phyloP scores from a whole-genome alignment of 2,329 filamentous ascomycete genomes.

The Hypoxylon sp. region DNA sequence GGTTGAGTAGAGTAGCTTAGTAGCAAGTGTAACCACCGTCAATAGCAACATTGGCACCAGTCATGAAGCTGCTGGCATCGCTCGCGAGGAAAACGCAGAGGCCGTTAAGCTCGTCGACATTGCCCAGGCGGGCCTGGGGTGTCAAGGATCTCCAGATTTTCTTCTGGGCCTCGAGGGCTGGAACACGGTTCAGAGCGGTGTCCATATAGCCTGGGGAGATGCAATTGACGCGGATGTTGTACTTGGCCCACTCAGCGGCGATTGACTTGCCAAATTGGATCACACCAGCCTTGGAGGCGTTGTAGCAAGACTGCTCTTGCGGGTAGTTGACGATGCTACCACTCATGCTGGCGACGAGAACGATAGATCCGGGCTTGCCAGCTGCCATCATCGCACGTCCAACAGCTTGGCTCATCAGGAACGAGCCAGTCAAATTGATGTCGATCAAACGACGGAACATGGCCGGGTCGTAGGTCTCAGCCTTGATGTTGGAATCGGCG shows the following conservation, averaged over 20 bases:
- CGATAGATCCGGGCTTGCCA: slow-evolving; percentile 78
- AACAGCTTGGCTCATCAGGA: slow-evolving; percentile 82
- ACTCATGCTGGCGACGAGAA: slow-evolving; percentile 86
- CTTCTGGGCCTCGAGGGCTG: slow-evolving; percentile 84
- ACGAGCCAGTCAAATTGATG: slow-evolving; percentile 85
- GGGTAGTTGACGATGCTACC: slow-evolving; percentile 89
- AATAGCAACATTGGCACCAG: slow-evolving; percentile 79
- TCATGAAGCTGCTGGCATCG: slow-evolving; percentile 82
- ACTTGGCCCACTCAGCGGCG: slow-evolving; percentile 86
- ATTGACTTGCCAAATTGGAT: slow-evolving; percentile 85
- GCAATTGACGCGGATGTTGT: slow-evolving; percentile 85
- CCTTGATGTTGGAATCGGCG: slow-evolving; percentile 87
- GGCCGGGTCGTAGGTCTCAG: slow-evolving; percentile 80
- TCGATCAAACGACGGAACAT: slow-evolving; percentile 86
- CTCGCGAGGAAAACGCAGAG: slow-evolving; percentile 82
- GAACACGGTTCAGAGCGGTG: slow-evolving; percentile 84
- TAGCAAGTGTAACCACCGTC: slow-evolving; percentile 79
- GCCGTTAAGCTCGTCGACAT: slow-evolving; percentile 82
- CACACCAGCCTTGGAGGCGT: slow-evolving; percentile 85
- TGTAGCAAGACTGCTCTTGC: slow-evolving; percentile 87
- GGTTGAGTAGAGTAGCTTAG: slow-evolving; percentile 54
- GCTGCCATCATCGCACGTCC: slow-evolving; percentile 81
- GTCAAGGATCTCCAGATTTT: slow-evolving; percentile 83
- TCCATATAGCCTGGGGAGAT: slow-evolving; percentile 91
- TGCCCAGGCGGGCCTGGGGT: slow-evolving; percentile 80